Conservation (phyloP, 139 green algal genomes). For the Chlamydomonas applanata region DNA sequence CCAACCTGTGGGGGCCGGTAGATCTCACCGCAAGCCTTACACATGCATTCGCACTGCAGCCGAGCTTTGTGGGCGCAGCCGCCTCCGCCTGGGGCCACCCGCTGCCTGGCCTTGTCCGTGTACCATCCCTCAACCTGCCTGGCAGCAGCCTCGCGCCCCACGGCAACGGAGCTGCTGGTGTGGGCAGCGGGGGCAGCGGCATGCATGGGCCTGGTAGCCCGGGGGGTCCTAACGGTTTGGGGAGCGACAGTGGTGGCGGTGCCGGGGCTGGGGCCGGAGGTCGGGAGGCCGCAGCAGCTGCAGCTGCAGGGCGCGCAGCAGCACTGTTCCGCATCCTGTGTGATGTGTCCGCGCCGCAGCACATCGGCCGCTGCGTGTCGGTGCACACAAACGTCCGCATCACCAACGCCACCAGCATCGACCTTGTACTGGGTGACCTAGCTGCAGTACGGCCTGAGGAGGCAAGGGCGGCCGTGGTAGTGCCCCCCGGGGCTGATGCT, state of each 20-base stretch:
- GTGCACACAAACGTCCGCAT: conserved; percentile 4
- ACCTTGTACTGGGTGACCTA: background rate
- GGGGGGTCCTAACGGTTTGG: too few species aligned
- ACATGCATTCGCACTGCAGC: background rate
- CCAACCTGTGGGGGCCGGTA: background rate
- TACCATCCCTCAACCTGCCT: too few species aligned
- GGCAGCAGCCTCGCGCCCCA: background rate
- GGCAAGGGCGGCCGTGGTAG: too few species aligned
- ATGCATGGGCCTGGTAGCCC: background rate
- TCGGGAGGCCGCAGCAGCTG: too few species aligned
- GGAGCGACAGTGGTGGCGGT: too few species aligned
- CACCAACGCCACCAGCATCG: background rate
- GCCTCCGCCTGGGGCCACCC: background rate
- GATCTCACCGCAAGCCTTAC: background rate
- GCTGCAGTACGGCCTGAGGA: too few species aligned
- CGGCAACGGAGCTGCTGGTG: background rate
- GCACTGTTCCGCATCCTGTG: conserved; percentile 1
- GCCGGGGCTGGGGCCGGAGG: too few species aligned
- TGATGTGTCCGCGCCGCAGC: conserved; percentile 1
- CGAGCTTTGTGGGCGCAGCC: background rate
- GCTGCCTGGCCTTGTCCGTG: background rate
- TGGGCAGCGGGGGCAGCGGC: background rate
- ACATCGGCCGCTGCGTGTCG: conserved; percentile 1
- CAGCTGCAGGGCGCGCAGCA: background rate
- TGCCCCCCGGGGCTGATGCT: background rate